Percentiles rank a stretch among this genome's conserved stretches.
phyloP scores from a whole-genome alignment of 805 yeast species.

The Saccharomycopsis lassenensis region DNA sequence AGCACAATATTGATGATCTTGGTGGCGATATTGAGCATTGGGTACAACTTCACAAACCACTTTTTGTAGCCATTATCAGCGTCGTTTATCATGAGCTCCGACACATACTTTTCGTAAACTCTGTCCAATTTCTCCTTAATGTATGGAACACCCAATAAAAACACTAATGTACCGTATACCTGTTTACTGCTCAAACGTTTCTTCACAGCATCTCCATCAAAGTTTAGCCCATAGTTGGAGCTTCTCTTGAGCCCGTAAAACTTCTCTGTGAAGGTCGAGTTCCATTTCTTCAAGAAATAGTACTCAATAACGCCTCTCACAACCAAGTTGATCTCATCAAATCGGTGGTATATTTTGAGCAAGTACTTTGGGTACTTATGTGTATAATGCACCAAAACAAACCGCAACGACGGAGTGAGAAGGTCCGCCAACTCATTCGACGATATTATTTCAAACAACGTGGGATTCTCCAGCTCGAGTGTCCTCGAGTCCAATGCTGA shows the following conservation, averaged over 20 bases:
- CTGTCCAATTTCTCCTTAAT: conserved; percentile 56
- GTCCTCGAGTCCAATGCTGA: conserved; percentile 69
- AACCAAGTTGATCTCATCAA: conserved; percentile 64
- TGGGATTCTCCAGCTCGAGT: conserved; percentile 67
- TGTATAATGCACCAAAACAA: conserved; percentile 71
- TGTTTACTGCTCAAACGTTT: conserved; percentile 23
- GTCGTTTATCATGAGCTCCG: conserved; percentile 41
- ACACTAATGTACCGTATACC: conserved; percentile 39
- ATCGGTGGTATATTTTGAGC: conserved; percentile 48
- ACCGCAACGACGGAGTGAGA: conserved; percentile 74
- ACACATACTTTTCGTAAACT: conserved; percentile 49
- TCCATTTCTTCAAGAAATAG: conserved; percentile 60
- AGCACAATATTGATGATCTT: conserved; percentile 43
- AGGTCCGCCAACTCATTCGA: conserved; percentile 67
- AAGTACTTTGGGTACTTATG: conserved; percentile 63
- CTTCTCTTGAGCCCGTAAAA: conserved; percentile 79
- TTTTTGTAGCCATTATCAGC: conserved; percentile 10
- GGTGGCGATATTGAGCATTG: conserved; percentile 38
- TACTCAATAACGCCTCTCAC: conserved; percentile 60
- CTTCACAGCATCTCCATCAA: conserved; percentile 5
- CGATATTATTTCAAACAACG: conserved; percentile 79
- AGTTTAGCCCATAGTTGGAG: conserved; percentile 22
- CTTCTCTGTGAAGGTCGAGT: conserved; percentile 80
- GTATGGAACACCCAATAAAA: conserved; percentile 58
- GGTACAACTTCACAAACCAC: conserved; percentile 50